A percentile compares a stretch with the other conserved stretches of the same genome.
Evolutionary conservation across 352 stramenopile genomes (phyloP).

Genomic region (Phytophthora nicotianae): DNA sequence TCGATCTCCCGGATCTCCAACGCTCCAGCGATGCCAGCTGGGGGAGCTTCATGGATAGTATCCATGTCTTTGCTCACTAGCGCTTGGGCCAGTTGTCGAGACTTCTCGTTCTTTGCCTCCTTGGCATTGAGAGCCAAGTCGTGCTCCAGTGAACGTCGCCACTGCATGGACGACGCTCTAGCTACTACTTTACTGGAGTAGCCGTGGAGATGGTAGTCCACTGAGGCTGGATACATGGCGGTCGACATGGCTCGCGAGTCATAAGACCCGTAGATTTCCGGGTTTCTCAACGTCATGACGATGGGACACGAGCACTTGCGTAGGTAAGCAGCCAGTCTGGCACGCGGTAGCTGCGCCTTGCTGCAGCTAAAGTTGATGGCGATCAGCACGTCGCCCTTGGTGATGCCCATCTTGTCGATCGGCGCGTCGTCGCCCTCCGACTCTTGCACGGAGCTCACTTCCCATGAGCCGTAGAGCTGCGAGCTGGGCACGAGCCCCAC

Average conservation of each 20-base stretch:
- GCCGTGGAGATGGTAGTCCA: constrained; percentile 52
- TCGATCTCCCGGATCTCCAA: constrained; percentile 27
- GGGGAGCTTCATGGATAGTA: constrained; percentile 13
- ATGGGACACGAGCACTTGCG: constrained; percentile 54
- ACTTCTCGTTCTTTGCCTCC: constrained; percentile 18
- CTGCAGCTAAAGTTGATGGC: constrained; percentile 63
- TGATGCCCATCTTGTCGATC: constrained; percentile 30
- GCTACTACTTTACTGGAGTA: constrained; percentile 47
- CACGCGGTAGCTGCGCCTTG: constrained; percentile 54
- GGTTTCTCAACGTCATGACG: constrained; percentile 70
- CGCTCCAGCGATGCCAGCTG: constrained; percentile 20
- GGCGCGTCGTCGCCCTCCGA: constrained; percentile 8
- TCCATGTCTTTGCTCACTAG: constrained; percentile 30
- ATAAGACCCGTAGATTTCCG: constrained; percentile 58
- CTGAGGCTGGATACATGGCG: constrained; percentile 74
- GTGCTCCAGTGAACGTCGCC: constrained; percentile 61
- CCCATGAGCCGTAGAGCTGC: constrained; percentile 81
- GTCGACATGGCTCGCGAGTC: constrained; percentile 70
- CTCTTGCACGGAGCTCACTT: constrained; percentile 61
- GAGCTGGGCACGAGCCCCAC: constrained; percentile 80
- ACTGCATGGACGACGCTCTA: constrained; percentile 69
- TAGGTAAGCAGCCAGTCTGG: constrained; percentile 51
- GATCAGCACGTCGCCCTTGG: constrained; percentile 64
- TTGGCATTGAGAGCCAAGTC: constrained; percentile 53
- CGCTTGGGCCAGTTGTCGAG: constrained; percentile 32